phyloP scores from a whole-genome alignment of 306 rosid species.

The Casuarina cunninghamiana region DNA sequence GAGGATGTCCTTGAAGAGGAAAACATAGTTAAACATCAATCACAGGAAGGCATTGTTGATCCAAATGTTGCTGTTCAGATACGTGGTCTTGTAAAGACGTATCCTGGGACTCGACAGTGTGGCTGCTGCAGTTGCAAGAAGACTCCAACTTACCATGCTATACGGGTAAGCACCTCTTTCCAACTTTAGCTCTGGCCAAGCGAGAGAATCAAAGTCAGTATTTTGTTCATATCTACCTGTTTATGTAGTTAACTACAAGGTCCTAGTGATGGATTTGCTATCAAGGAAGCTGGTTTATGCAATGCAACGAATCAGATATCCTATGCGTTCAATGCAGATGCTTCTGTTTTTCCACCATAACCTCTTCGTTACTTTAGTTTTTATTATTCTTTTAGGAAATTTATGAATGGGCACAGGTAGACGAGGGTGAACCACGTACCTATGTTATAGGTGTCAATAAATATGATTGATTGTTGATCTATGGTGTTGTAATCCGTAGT shows the following conservation, averaged over 20 bases:
- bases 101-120: conserved; percentile 51
- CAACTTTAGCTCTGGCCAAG: conserved; percentile 16
- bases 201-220: conserved; percentile 19
- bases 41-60: conserved; percentile 42
- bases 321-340: not conserved
- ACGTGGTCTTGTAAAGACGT: conserved; percentile 75
- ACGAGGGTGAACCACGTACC: not conserved
- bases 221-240: not conserved
- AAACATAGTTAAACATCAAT: conserved; percentile 57
- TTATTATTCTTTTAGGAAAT: not conserved
- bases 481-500: not conserved
- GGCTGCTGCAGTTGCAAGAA: conserved; percentile 60
- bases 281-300: not conserved
- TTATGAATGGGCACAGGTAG: too few species aligned
- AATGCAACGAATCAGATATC: not conserved
- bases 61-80: conserved; percentile 75
- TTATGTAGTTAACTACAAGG: not conserved
- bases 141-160: conserved; percentile 57
- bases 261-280: not conserved
- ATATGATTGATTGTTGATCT: not conserved
- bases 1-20: conserved; percentile 89
- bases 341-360: not conserved
- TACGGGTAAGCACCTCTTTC: conserved; percentile 58
- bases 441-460: not conserved
- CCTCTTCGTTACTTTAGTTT: not conserved